Conservation (phyloP, 345 rosid genomes). For the Eucalyptus victrix region DNA sequence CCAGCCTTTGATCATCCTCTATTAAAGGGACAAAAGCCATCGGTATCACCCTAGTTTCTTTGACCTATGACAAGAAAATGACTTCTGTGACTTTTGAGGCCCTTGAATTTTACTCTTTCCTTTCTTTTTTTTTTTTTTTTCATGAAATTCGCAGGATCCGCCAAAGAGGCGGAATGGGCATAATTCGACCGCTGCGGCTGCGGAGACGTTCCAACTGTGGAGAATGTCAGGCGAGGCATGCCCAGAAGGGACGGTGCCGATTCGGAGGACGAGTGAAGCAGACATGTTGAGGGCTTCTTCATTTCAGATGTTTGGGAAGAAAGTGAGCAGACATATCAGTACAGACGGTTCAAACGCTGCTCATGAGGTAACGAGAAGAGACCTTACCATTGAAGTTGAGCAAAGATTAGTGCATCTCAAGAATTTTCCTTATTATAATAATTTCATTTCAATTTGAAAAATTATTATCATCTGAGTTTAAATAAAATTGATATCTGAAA, state of each 20-base stretch:
- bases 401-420: too few species aligned
- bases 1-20: slow-evolving; percentile 90
- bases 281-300: slow-evolving; percentile 81
- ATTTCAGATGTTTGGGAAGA: slow-evolving; percentile 52
- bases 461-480: too few species aligned
- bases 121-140: not conserved
- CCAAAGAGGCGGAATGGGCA: slow-evolving; percentile 63
- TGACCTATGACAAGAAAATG: not conserved
- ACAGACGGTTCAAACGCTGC: slow-evolving; percentile 65
- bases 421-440: too few species aligned
- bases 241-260: slow-evolving; percentile 86
- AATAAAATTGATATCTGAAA: too few species aligned
- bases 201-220: slow-evolving; percentile 64
- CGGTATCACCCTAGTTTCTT: slow-evolving; percentile 21
- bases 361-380: too few species aligned
- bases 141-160: slow-evolving; percentile 36
- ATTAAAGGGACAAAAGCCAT: slow-evolving; percentile 55
- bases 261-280: slow-evolving; percentile 71
- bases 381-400: too few species aligned
- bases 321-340: slow-evolving; percentile 38
- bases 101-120: not conserved
- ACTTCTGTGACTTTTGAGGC: not conserved
- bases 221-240: slow-evolving; percentile 66
- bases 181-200: slow-evolving; percentile 2
- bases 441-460: too few species aligned